phyloP scores from a whole-genome alignment of 257 asterid genomes.

The Solanum tarapatanum region DNA sequence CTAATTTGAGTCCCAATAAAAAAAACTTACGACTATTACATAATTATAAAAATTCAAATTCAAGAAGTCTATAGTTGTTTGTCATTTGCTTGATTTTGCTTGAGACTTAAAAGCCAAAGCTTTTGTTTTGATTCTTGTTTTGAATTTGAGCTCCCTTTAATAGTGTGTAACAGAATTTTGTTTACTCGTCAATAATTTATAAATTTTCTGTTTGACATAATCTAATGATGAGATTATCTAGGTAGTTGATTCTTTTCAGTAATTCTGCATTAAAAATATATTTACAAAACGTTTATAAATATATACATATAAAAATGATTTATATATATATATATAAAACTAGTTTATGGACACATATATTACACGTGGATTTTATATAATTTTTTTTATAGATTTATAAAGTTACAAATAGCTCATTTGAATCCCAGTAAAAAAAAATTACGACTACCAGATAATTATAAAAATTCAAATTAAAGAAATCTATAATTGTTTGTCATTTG shows the following conservation, averaged over 20 bases:
- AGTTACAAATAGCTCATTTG: too few species aligned
- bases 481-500: neutral
- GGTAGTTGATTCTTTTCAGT: neutral
- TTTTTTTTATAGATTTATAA: too few species aligned
- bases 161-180: neutral
- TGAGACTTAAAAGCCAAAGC: neutral
- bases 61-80: too few species aligned
- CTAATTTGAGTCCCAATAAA: too few species aligned
- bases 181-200: neutral
- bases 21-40: too few species aligned
- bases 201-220: neutral
- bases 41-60: too few species aligned
- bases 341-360: too few species aligned
- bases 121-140: neutral
- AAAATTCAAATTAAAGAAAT: too few species aligned
- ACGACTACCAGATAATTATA: too few species aligned
- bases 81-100: neutral
- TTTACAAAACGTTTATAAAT: neutral
- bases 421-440: too few species aligned
- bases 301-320: neutral
- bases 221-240: neutral
- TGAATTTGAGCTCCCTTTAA: neutral
- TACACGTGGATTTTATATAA: too few species aligned
- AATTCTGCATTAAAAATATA: neutral
- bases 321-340: neutral